phyloP scores from a whole-genome alignment of 2,329 filamentous ascomycete species.

The Periconia digitata region DNA sequence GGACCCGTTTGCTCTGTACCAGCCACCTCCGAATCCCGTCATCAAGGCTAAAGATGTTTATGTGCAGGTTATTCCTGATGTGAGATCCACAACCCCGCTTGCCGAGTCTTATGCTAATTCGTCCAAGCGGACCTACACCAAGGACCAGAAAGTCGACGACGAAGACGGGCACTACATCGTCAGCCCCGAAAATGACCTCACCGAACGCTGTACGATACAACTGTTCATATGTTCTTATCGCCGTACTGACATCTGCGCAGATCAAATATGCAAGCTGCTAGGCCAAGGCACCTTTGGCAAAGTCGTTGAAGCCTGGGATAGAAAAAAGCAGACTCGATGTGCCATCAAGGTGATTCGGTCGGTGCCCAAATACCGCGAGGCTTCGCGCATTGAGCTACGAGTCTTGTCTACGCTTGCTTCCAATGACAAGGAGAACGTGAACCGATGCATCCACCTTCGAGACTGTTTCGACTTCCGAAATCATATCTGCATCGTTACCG shows the following conservation, averaged over 20 bases:
- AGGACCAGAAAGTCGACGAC: constrained; percentile 80
- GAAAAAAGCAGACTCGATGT: constrained; percentile 73
- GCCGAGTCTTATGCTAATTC: background rate
- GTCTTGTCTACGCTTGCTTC: constrained; percentile 89
- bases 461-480: constrained; percentile 98
- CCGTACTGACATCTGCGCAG: constrained; percentile 50
- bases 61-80: constrained; percentile 62
- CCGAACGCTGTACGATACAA: constrained; percentile 74
- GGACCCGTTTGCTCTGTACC: constrained; percentile 76
- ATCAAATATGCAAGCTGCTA: constrained; percentile 84
- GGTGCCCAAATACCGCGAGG: constrained; percentile 97
- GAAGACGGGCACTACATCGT: constrained; percentile 98
- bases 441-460: constrained; percentile 93
- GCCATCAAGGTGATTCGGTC: constrained; percentile 98
- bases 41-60: constrained; percentile 76
- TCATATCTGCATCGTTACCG: constrained; percentile 86
- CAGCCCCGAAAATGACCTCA: constrained; percentile 79
- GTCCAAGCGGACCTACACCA: constrained; percentile 48
- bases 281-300: constrained; percentile 98
- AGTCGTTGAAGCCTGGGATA: constrained; percentile 89
- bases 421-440: constrained; percentile 89
- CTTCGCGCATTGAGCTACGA: constrained; percentile 88
- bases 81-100: constrained; percentile 42
- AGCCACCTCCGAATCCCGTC: constrained; percentile 82
- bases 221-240: background rate